Evolutionary conservation across 345 rosid genomes (phyloP).

Genomic region (Clausena lansium): DNA sequence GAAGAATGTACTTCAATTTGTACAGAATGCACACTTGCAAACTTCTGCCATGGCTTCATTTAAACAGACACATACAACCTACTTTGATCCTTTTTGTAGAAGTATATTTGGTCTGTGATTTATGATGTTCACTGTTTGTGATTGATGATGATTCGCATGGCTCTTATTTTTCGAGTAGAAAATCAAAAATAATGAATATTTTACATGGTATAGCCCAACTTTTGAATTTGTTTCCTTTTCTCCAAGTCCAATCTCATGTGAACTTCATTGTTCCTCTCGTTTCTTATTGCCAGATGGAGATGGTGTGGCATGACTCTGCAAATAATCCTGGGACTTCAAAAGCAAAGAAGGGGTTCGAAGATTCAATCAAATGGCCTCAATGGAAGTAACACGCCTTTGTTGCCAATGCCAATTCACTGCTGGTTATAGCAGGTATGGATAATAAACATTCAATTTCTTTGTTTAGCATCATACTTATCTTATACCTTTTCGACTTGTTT

Average conservation of each 20-base stretch:
- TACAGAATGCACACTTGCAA: background rate
- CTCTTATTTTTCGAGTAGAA: background rate
- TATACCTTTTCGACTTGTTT: background rate
- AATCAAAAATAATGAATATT: background rate
- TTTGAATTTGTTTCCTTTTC: background rate
- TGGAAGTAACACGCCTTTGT: conserved; percentile 41
- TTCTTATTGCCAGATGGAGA: conserved; percentile 62
- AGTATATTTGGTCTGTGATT: background rate
- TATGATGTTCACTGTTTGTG: background rate
- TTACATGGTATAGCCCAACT: background rate
- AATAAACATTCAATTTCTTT: background rate
- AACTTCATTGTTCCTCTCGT: background rate
- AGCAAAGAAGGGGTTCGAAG: conserved; percentile 46
- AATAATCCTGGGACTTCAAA: conserved; percentile 49
- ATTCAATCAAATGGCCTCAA: conserved; percentile 70
- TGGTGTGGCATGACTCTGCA: conserved; percentile 78
- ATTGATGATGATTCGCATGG: background rate
- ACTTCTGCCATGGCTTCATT: background rate
- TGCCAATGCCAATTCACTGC: conserved; percentile 9
- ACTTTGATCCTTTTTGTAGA: background rate
- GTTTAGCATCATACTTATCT: background rate
- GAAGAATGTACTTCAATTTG: background rate
- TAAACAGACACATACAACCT: background rate
- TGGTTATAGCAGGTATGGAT: conserved; percentile 12
- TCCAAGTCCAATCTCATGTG: background rate